Evolutionary conservation across 805 yeast species (phyloP).

Genomic region (Vanderwaltozyma tropicalis): DNA sequence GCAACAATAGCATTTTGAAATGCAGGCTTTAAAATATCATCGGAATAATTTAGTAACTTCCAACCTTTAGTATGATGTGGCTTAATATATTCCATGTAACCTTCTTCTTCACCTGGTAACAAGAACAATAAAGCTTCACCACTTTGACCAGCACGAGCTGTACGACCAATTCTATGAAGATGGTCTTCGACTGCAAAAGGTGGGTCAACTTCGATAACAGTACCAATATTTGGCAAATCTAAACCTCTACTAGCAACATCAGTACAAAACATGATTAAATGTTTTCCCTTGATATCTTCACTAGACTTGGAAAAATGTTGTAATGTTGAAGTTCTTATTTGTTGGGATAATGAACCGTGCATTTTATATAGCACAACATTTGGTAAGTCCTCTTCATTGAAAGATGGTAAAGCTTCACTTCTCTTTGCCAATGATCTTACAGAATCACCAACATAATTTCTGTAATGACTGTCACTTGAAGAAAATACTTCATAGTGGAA

Average conservation of each 20-base stretch:
- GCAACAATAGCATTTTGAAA: conserved; percentile 22
- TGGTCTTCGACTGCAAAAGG: conserved; percentile 93
- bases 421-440: conserved; percentile 25
- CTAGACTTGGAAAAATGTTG: conserved; percentile 42
- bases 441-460: conserved; percentile 27
- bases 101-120: conserved; percentile 85
- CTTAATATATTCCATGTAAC: conserved; percentile 54
- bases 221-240: conserved; percentile 77
- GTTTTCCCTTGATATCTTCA: conserved; percentile 35
- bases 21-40: conserved; percentile 30
- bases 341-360: conserved; percentile 89
- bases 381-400: conserved; percentile 28
- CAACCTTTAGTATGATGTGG: conserved; percentile 49
- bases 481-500: conserved; percentile 72
- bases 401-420: conserved; percentile 23
- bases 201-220: conserved; percentile 88
- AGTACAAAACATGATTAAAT: conserved; percentile 76
- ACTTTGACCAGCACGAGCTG: conserved; percentile 89
- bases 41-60: conserved; percentile 39
- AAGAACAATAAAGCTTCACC: conserved; percentile 75
- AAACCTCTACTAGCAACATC: conserved; percentile 97
- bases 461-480: conserved; percentile 39
- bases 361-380: conserved; percentile 51
- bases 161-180: conserved; percentile 92
- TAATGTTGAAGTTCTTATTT: conserved; percentile 67